Evolutionary conservation across 75 land plant genomes (phyloP).

Genomic region (Isoetes taiwanensis): DNA sequence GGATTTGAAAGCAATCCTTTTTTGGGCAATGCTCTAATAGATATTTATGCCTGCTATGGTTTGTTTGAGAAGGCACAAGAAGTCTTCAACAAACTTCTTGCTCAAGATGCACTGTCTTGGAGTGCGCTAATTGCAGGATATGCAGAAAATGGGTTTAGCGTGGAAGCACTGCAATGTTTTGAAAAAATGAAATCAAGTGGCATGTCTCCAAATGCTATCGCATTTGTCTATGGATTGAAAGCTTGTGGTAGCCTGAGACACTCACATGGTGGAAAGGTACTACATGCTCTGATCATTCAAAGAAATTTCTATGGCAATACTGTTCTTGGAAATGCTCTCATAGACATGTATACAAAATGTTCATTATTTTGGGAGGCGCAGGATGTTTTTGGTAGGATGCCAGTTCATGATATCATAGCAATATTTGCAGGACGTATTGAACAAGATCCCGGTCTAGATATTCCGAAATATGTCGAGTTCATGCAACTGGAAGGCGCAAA

Average conservation of each 20-base stretch:
- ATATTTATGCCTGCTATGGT: too few relatives aligned
- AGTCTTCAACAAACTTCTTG: not conserved
- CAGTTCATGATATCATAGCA: too few relatives aligned
- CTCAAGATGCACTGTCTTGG: not conserved
- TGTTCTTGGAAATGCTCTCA: constrained; percentile 29
- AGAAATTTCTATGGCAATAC: constrained; percentile 21
- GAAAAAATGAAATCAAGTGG: constrained; percentile 12
- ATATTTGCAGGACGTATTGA: too few relatives aligned
- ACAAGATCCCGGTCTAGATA: too few relatives aligned
- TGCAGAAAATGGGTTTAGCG: not conserved
- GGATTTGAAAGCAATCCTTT: too few relatives aligned
- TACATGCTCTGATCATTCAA: constrained; percentile 27
- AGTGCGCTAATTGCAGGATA: constrained; percentile 8
- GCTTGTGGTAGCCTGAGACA: constrained; percentile 38
- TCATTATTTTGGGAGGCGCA: too few relatives aligned
- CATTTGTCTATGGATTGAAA: constrained; percentile 28
- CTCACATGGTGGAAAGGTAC: constrained; percentile 32
- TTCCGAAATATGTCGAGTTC: too few relatives aligned
- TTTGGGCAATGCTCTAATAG: too few relatives aligned
- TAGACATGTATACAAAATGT: constrained; percentile 65
- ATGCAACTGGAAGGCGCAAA: too few relatives aligned
- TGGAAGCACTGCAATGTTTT: constrained; percentile 29
- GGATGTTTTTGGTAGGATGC: too few relatives aligned
- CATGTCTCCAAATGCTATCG: constrained; percentile 23
- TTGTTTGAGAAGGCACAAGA: too few relatives aligned